Base-by-base conservation (phyloP, 2,329 filamentous ascomycete genomes). In the Alternaria sp. region DNA sequence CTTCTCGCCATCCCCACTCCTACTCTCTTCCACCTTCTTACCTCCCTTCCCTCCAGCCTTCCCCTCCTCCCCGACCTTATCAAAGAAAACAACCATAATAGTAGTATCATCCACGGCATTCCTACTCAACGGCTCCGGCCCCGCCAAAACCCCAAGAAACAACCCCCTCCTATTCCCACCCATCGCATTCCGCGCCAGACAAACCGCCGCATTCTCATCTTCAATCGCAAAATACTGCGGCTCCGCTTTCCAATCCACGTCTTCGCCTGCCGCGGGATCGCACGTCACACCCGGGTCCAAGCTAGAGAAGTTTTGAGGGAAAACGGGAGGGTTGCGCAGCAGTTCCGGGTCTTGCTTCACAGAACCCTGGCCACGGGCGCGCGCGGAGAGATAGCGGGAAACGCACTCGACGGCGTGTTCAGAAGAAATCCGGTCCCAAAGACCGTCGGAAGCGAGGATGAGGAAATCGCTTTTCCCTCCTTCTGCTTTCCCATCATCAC, bases 371-470 rank as follows among this genome's bases (percentile, higher is more conserved):
- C 74, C 72, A 8, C 71, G 70, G n/a, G 72, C 75, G 55, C 77
- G 74, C 37, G 79, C 77, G 23, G 80, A 79, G 11, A 86, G 73
- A 88, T 89, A 92, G 62, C 79, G 81, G 41, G 82, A 82, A 0
- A 90, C 85, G 28, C 88, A 83, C 21, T 84, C 80, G 1, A 90
- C 88, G 1, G 87, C 88, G 66, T 90, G 81, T 46, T 86, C 81
- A 64, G 80, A 88, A 11, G 82, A 83, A 21, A 91, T 83, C 53
- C 82, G 82, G 65, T 92, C 88, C 85, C 90, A 93, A 2, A 92
- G 74, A 0, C 90, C 90, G 68, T 92, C 90, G 0, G 85, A 87
- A 0, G 89, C 90, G 67, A 92, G 81, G 64, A 92, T 89, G 55
- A 91, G 75, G 70, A 92, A 92, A 54, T 86, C 84, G 49, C 68